These are phyloP conservation scores for Hygrophila difformis DNA, from an alignment of 257 asterid genomes.

Conservation along the genomic window DNA sequence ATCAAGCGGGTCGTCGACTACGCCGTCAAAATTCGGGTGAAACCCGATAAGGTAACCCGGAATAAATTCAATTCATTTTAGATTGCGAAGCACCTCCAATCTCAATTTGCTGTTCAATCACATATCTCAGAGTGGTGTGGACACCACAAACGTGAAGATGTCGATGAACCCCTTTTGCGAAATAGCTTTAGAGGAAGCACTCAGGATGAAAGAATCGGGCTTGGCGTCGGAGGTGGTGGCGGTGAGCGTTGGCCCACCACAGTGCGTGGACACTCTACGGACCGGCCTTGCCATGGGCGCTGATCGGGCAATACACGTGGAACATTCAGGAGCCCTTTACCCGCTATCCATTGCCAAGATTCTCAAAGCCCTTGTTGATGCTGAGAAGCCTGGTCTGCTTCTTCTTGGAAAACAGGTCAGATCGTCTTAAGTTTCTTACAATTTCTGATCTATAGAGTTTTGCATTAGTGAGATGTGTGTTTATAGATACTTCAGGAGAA, in stretches of 20 bases:
- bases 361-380: constrained; percentile 43
- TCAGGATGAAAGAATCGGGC: constrained; percentile 75
- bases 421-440: too few relatives aligned
- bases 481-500: neutral
- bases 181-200: constrained; percentile 89
- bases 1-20: constrained; percentile 87
- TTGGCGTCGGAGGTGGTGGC: constrained; percentile 89
- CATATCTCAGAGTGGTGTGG: constrained; percentile 75
- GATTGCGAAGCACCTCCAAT: constrained; percentile 1
- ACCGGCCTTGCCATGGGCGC: constrained; percentile 99
- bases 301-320: constrained; percentile 90
- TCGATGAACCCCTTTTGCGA: constrained; percentile 98
- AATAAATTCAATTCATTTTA: neutral
- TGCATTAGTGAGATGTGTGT: neutral
- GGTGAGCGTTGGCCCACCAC: constrained; percentile 72
- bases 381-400: constrained; percentile 50
- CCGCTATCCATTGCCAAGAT: constrained; percentile 84
- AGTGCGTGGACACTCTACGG: constrained; percentile 71
- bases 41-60: constrained; percentile 66
- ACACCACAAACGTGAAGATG: constrained; percentile 88
- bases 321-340: constrained; percentile 45
- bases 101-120: constrained; percentile 6
- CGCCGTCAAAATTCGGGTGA: constrained; percentile 93
- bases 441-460: too few relatives aligned
- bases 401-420: constrained; percentile 63